Base-by-base conservation (phyloP, 108 stramenopile genomes). In the Cyclotella sp. region DNA sequence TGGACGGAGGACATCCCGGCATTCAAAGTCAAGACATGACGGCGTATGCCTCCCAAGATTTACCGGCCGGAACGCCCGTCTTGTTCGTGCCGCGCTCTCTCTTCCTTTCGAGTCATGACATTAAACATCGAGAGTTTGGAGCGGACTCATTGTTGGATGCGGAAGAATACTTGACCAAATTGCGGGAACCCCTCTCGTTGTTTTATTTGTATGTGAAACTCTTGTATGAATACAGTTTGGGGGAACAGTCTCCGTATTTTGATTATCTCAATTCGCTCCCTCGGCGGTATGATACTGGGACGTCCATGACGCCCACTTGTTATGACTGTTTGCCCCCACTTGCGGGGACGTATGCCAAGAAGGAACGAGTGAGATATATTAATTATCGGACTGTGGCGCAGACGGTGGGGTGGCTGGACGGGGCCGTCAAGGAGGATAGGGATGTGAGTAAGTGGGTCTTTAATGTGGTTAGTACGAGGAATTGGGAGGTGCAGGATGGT, bases 261-360 rank as follows among this genome's bases (percentile, higher is more conserved):
- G 63, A 47, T 0, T 86, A 83, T 82, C 54, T 88, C 41, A 86
- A 85, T 63, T 84, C 87, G 4, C 46, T 86, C 8, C 87, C 87
- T 0, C 60, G 87, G 55, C 15, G 47, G 4, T 88, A 67, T 69
- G 70, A 76, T 62, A 83, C 64, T 42, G 87, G 83, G 19, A 82
- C 80, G 0, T 76, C 87, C 18, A 88, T 88, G 87, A 86, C 85
- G 27, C 76, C 73, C 0, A 70, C 66, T 9, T 79, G 79, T 62
- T 79, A 79, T 22, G 79, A 79, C 16, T 73, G 72, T 43, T 30
- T 79, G 2, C 79, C 84, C 18, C 86, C 81, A 0, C 51, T 81
- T 19, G 83, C 82, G 8, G 79, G 72, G 44, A 72, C 72, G 9
- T 73, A 66, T 45, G 65, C 66, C 55, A 78, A 73, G 65, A 77